A percentile compares a stretch with the other conserved stretches of the same genome.
phyloP scores from a whole-genome alignment of 164 flowering plant genomes.

The Brasenia schreberi region DNA sequence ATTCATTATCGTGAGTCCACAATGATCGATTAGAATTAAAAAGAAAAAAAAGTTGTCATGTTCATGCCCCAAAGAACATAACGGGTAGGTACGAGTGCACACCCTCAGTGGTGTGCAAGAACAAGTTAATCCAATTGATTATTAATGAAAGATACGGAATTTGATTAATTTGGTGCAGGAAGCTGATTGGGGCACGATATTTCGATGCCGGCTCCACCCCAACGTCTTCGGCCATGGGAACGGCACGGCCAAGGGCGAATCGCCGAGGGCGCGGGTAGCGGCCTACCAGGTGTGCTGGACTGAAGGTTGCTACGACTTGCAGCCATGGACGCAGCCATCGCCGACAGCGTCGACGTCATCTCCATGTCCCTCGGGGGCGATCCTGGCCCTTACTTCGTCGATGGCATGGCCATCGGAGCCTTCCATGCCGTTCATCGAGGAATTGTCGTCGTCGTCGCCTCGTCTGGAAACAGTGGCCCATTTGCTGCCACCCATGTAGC shows the following conservation, averaged over 20 bases:
- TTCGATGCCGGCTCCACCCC: constrained; percentile 5
- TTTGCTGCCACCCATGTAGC: neutral
- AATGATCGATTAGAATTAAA: too few relatives aligned
- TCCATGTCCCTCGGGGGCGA: constrained; percentile 3
- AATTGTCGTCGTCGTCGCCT: constrained; percentile 4
- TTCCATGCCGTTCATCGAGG: constrained; percentile 9
- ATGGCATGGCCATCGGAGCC: constrained; percentile 2
- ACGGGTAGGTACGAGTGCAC: too few relatives aligned
- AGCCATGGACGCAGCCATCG: constrained; percentile 3
- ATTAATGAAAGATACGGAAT: too few relatives aligned
- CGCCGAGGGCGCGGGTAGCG: constrained; percentile 30
- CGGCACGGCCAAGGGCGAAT: constrained; percentile 64
- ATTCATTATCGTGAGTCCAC: neutral
- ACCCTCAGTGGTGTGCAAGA: too few relatives aligned
- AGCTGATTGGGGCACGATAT: constrained; percentile 13
- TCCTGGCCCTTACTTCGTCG: neutral
- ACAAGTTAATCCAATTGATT: too few relatives aligned
- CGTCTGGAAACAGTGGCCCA: constrained; percentile 10
- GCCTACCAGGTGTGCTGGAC: constrained; percentile 8
- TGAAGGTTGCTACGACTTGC: constrained; percentile 5
- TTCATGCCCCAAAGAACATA: too few relatives aligned
- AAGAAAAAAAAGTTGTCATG: too few relatives aligned
- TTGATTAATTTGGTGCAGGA: constrained; percentile 1
- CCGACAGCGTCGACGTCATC: constrained; percentile 5
- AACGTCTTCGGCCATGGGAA: constrained; percentile 30